phyloP scores from a whole-genome alignment of 495 filamentous ascomycete species.

The Pyrenopolyporus hunteri region DNA sequence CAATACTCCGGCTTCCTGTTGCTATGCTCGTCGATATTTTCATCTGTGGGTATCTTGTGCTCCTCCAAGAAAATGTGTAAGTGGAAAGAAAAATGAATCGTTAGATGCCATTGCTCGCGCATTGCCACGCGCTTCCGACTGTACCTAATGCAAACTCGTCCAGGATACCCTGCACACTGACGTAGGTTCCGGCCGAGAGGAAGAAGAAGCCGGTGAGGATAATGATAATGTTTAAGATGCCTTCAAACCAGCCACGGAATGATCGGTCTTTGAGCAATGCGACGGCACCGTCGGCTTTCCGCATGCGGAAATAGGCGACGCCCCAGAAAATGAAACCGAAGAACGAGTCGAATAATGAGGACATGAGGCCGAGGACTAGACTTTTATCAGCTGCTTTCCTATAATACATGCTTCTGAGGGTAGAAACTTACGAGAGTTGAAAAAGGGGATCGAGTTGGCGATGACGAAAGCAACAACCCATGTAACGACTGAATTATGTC shows the following conservation, averaged over 20 bases:
- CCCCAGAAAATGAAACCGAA: conserved; percentile 97
- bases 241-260: conserved; percentile 65
- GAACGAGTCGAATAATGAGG: conserved; percentile 88
- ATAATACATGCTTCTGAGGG: no score
- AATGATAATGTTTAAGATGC: conserved; percentile 69
- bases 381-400: conserved; percentile 27
- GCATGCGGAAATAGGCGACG: conserved; percentile 84
- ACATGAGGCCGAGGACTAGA: conserved; percentile 78
- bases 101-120: conserved; percentile 64
- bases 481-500: conserved; percentile 54
- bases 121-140: conserved; percentile 67
- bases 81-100: conserved; percentile 24
- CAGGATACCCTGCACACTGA: conserved; percentile 71
- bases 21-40: conserved; percentile 9
- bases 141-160: conserved; percentile 60
- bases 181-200: conserved; percentile 79
- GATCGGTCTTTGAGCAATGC: conserved; percentile 64
- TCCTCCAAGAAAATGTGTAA: conserved; percentile 20
- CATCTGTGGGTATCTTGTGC: conserved; percentile 24
- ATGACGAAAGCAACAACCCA: conserved; percentile 85
- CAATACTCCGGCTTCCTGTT: not conserved
- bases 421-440: conserved; percentile 64
- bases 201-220: conserved; percentile 78
- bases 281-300: conserved; percentile 68
- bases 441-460: conserved; percentile 90